Percentiles rank a stretch among this genome's conserved stretches.
These are phyloP conservation scores for Kokia cookei DNA, from an alignment of 441 rosid species.

Conservation along the genomic window DNA sequence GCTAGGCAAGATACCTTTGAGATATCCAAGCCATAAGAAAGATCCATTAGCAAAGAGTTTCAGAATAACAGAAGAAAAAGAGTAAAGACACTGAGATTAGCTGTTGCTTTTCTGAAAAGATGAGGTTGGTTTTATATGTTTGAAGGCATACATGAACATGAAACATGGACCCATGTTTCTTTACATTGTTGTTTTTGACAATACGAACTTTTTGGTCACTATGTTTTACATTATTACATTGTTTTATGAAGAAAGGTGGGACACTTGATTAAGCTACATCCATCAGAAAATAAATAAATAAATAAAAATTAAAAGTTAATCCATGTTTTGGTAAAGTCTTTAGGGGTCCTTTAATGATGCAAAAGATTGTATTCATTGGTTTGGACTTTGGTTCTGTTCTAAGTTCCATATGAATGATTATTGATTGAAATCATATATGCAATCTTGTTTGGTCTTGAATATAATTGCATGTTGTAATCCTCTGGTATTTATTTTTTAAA, in stretches of 20 bases:
- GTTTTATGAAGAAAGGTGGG: not conserved
- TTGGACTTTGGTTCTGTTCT: constrained; percentile 1
- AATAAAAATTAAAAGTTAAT: not conserved
- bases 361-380: constrained; percentile 1
- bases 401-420: not conserved
- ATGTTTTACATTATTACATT: not conserved
- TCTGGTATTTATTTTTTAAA: not conserved
- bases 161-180: not conserved
- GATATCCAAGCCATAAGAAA: not conserved
- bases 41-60: constrained; percentile 1
- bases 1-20: not conserved
- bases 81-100: not conserved
- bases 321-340: not conserved
- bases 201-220: not conserved
- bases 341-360: not conserved
- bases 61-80: not conserved
- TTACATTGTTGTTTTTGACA: not conserved
- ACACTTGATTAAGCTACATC: not conserved
- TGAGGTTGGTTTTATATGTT: not conserved
- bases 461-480: not conserved
- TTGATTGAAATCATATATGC: not conserved
- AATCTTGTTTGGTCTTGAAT: not conserved
- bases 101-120: not conserved
- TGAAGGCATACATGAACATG: not conserved
- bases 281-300: not conserved